Evolutionary conservation across 2,329 filamentous ascomycete species (phyloP).

Genomic region (Alternaria sp.): DNA sequence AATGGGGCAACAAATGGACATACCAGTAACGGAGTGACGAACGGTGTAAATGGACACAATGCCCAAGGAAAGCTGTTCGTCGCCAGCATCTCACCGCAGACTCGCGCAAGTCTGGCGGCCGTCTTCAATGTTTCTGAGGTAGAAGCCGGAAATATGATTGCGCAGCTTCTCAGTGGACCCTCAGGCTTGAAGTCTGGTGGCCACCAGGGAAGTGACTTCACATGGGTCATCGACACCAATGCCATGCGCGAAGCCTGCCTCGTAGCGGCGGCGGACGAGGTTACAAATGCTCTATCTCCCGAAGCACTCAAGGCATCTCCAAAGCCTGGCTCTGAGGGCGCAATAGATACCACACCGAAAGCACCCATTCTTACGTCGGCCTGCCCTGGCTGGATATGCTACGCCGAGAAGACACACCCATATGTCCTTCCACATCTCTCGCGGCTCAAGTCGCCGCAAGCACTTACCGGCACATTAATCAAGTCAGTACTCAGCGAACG

Average conservation of each 20-base stretch:
- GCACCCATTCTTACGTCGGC: slow-evolving; percentile 83
- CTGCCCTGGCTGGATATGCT: slow-evolving; percentile 98
- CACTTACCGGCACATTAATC: slow-evolving; percentile 85
- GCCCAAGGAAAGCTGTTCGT: slow-evolving; percentile 79
- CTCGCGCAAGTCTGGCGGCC: slow-evolving; percentile 86
- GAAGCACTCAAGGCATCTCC: slow-evolving; percentile 32
- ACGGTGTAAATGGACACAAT: slow-evolving; percentile 29
- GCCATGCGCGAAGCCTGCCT: slow-evolving; percentile 81
- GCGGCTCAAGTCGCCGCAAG: slow-evolving; percentile 91
- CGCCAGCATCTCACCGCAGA: slow-evolving; percentile 91
- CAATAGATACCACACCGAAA: slow-evolving; percentile 58
- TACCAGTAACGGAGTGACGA: slow-evolving; percentile 10
- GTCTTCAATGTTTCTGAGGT: slow-evolving; percentile 78
- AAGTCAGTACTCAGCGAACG: slow-evolving; percentile 83
- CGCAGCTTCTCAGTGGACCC: slow-evolving; percentile 77
- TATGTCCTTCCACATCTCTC: slow-evolving; percentile 92
- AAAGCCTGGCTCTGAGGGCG: slow-evolving; percentile 42
- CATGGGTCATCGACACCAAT: slow-evolving; percentile 92
- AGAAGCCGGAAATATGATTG: slow-evolving; percentile 82
- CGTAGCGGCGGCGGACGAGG: slow-evolving; percentile 65
- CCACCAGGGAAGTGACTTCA: slow-evolving; percentile 77
- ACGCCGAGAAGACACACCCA: slow-evolving; percentile 97
- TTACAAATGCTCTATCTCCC: slow-evolving; percentile 48
- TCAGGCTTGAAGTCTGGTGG: slow-evolving; percentile 76
- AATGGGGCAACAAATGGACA: slow-evolving; percentile 27